These are phyloP conservation scores for Xylariomycetidae sp. DNA, from an alignment of 2,329 filamentous ascomycete genomes.

Conservation along the genomic window DNA sequence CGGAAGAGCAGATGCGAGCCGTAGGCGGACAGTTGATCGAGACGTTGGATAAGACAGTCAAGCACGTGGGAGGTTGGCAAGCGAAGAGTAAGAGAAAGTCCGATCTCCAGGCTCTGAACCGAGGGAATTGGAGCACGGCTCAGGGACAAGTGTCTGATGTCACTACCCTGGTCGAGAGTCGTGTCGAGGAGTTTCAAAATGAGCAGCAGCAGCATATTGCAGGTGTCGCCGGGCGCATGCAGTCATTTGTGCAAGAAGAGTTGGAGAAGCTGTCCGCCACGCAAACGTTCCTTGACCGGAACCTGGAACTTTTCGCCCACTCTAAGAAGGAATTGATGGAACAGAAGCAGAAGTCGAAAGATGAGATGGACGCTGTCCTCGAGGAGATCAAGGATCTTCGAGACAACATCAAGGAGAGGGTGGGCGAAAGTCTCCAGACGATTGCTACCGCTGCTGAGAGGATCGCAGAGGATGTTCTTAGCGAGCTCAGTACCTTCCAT, in stretches of 20 bases:
- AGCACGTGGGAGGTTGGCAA: conserved; percentile 75
- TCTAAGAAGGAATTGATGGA: conserved; percentile 65
- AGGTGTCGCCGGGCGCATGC: conserved; percentile 66
- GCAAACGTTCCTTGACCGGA: conserved; percentile 65
- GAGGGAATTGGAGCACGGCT: conserved; percentile 71
- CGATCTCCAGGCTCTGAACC: conserved; percentile 75
- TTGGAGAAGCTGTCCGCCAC: conserved; percentile 66
- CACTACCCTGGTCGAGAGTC: conserved; percentile 70
- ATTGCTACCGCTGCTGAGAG: conserved; percentile 80
- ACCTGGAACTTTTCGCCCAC: conserved; percentile 61
- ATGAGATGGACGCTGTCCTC: conserved; percentile 85
- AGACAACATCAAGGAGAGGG: conserved; percentile 79
- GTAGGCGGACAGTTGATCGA: conserved; percentile 73
- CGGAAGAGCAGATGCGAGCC: conserved; percentile 69
- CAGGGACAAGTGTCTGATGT: conserved; percentile 72
- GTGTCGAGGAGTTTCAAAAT: conserved; percentile 66
- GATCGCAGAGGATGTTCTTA: conserved; percentile 84
- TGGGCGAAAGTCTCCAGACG: conserved; percentile 78
- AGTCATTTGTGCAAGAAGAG: conserved; percentile 71
- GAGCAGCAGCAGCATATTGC: conserved; percentile 70
- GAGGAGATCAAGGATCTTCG: conserved; percentile 89
- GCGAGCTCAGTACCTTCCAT: conserved; percentile 81
- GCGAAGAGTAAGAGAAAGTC: conserved; percentile 84
- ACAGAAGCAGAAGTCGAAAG: conserved; percentile 65
- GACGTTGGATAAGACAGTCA: conserved; percentile 72